Evolutionary conservation across 2,329 filamentous ascomycete genomes (phyloP), one percentile per base, ranked within the genome.

Genomic region (Cladosporium oxysporum): DNA sequence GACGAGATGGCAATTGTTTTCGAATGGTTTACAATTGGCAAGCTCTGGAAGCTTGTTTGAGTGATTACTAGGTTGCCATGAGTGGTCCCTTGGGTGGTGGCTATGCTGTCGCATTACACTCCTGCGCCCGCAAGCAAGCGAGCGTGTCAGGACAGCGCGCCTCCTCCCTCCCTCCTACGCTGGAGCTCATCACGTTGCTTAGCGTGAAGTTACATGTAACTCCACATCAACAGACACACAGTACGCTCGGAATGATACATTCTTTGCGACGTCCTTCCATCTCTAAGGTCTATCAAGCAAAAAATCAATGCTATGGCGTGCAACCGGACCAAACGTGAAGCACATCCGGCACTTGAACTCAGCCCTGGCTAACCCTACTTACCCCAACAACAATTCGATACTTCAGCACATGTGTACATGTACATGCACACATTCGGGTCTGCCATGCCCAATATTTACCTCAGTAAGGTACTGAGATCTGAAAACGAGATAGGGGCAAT

Each of bases 31-130:
- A 55, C 28, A 33, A 55, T 10, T 14, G 0, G 10, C 18, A 33
- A 55, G 52, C 52, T 55, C 31, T 21, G 8, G 28, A 53, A 12
- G 28, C 29, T 23, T 10, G 3, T 55, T 12, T 12, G 28, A 55
- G n/a, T 33, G 23, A 18, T 29, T 55, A 31, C 52, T 55, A 55
- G 52, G 28, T 55, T 55, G 52, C 52, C 52, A 55, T 55, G 52
- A 8, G 26, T 21, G 10, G 52, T 52, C 35, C 35, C 35, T 41
- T 18, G 35, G 49, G 49, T 33, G 52, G 29, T 55, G 28, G 52
- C 52, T 55, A 55, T 55, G 52, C 8, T 55, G 52, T 31, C 52
- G 28, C 52, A 55, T 12, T 29, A 21, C 18, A 55, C 29, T 18
- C 50, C 28, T 21, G 41, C 41, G 41, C 52, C 26, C 28, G 16